Evolutionary conservation across 176 grass and related monocot species (phyloP), one percentile per base, ranked within the genome.

Genomic region (Carex littledalei): DNA sequence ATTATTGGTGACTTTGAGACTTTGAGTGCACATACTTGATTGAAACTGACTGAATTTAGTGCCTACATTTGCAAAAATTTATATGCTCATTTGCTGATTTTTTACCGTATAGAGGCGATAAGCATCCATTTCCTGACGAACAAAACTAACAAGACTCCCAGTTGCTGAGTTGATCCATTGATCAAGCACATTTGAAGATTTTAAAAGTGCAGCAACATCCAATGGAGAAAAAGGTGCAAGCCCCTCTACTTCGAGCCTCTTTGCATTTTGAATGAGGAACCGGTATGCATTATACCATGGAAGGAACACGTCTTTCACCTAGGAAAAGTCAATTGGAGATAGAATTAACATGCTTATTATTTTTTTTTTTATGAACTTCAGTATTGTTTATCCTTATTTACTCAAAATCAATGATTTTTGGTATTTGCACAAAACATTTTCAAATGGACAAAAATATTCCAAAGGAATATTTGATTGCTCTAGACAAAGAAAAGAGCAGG

Each of bases 221-320:
- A 92, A 82, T 41, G 93, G 96, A 79, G 87, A 86, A 89, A 99
- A 99, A 55, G 88, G 47, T 37, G 85, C 4, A 55, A 88, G 64
- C 63, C 91, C 93, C 84, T 99, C 96, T 84, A 94, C 67, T 94
- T 99, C 93, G 54, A 99, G 91, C 80, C 96, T 99, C 83, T 99
- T 99, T 22, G 93, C 93, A 84, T 99, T 99, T 95, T 99, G 96
- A 63, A 99, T 87, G 74, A 99, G 84, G 84, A 99, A 99, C 66
- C 96, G 91, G 85, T 99, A 95, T 18, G 96, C 96, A 75, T 99
- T 99, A 81, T 99, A 99, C 96, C 96, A 99, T 1, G 96, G 96
- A 45, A 99, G 96, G 90, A 99, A 99, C 81, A 99, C 96, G 89
- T 99, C 96, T 91, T 99, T 99, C 69, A 99, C 96, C 96, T 99